Conservation (phyloP, 768 basidiomycete species). For the Termitomyces heimii region DNA sequence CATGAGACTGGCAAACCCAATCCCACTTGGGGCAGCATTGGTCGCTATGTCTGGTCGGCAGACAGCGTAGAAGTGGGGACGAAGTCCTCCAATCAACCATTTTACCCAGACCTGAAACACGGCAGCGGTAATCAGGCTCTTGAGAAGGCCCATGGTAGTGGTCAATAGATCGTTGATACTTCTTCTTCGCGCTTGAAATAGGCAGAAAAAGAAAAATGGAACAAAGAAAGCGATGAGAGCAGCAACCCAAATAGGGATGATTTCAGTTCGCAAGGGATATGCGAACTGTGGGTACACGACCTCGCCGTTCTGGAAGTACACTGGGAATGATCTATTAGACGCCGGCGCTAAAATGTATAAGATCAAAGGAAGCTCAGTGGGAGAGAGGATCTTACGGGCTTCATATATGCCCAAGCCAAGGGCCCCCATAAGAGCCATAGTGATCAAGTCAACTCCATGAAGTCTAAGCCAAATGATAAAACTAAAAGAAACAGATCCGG, state of each 20-base stretch:
- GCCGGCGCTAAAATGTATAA: constrained; percentile 29
- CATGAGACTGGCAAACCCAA: constrained; percentile 43
- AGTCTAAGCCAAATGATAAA: constrained; percentile 36
- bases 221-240: constrained; percentile 48
- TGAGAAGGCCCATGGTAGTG: constrained; percentile 48
- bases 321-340: constrained; percentile 35
- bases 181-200: constrained; percentile 48
- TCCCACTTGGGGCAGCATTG: constrained; percentile 26
- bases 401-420: constrained; percentile 47
- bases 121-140: constrained; percentile 33
- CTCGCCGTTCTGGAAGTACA: constrained; percentile 39
- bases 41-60: constrained; percentile 38
- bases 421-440: constrained; percentile 55
- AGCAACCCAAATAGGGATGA: constrained; percentile 48
- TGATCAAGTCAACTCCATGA: constrained; percentile 46
- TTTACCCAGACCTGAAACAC: constrained; percentile 46
- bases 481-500: constrained; percentile 18
- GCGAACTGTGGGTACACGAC: constrained; percentile 49
- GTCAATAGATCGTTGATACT: constrained; percentile 40
- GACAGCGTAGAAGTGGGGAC: constrained; percentile 47
- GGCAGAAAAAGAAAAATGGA: constrained; percentile 47
- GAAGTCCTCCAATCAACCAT: constrained; percentile 45
- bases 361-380: background rate
- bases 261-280: constrained; percentile 44
- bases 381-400: constrained; percentile 26